Base-by-base conservation (phyloP, 2,329 filamentous ascomycete species). In the Hypoxylon sp. region DNA sequence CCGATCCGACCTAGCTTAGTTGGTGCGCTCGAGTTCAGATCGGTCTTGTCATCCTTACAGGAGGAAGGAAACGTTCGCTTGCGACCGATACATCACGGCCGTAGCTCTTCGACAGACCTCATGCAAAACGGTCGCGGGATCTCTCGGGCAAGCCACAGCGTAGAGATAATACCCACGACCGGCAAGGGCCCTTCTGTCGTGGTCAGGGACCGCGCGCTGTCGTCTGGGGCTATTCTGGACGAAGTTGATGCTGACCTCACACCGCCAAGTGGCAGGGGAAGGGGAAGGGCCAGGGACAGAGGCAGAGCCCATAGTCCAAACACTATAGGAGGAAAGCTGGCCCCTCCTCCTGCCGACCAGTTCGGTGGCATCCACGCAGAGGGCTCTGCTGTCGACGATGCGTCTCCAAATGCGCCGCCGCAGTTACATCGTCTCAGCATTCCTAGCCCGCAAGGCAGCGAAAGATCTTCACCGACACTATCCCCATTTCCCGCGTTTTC, bases 1-100 rank as follows among this genome's bases (percentile, higher is more conserved):
- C 90, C 92, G 0, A 97, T 99, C 61, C 84, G 95, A 38, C 94
- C 95, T 1, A 98, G 95, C 78, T 79, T 99, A 42, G 89, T 99
- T 3, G 95, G 95, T 38, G 95, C 91, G 7, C 80, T 99, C 55
- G 95, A 99, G 75, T 99, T 99, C 68, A 85, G 93, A 67, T 94
- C 94, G 2, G 89, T 97, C 2, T 79, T 99, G 41, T 89, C 91
- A n/a, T 92, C 92, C 2, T 77, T 99, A 54, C 88, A 96, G 68
- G 90, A 88, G 63, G 90, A 92, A 53, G 86, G 90, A 69, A 95
- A 91, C 63, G 84, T 90, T 21, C 86, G 88, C 66, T 83, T 89
- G 15, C 84, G 87, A 38, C 84, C 87, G 2, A 87, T 96, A 59
- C 82, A 54, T 42, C 60, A 87, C 63, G 75, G 86, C 20, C 83